Evolutionary conservation across 306 rosid genomes (phyloP).

Genomic region (Trichosanthes cucumerina): DNA sequence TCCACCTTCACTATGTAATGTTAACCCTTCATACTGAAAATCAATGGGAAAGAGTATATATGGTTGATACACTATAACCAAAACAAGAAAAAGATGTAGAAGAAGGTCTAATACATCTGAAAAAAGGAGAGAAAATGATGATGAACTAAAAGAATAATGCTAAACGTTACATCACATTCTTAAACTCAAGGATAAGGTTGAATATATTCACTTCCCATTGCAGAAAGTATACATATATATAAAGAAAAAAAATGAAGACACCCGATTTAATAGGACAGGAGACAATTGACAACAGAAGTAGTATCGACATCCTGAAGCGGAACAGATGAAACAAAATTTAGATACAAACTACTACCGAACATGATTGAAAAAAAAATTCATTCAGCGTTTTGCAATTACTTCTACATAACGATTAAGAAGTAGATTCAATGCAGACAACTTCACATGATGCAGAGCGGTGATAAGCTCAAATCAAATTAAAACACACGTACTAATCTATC

Average conservation of each 20-base stretch:
- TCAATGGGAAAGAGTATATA: constrained; percentile 1
- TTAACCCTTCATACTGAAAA: constrained; percentile 60
- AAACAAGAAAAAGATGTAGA: background rate
- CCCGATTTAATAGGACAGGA: background rate
- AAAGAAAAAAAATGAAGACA: background rate
- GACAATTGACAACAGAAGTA: background rate
- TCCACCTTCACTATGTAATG: constrained; percentile 26
- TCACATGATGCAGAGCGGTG: background rate
- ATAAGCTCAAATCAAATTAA: no score
- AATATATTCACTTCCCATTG: background rate
- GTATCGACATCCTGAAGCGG: background rate
- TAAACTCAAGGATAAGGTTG: background rate
- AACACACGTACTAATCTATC: no score
- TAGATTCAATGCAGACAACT: background rate
- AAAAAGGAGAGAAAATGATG: background rate
- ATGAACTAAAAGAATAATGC: background rate
- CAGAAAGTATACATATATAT: background rate
- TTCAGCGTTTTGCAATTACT: background rate
- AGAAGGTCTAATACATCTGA: background rate
- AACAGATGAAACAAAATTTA: background rate
- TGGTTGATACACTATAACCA: background rate
- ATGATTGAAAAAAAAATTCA: background rate
- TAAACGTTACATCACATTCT: background rate
- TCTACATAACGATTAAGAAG: background rate
- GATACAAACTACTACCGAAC: background rate